These are phyloP conservation scores for Fusarium foetens DNA, from an alignment of 2,329 filamentous ascomycete species.

Conservation along the genomic window DNA sequence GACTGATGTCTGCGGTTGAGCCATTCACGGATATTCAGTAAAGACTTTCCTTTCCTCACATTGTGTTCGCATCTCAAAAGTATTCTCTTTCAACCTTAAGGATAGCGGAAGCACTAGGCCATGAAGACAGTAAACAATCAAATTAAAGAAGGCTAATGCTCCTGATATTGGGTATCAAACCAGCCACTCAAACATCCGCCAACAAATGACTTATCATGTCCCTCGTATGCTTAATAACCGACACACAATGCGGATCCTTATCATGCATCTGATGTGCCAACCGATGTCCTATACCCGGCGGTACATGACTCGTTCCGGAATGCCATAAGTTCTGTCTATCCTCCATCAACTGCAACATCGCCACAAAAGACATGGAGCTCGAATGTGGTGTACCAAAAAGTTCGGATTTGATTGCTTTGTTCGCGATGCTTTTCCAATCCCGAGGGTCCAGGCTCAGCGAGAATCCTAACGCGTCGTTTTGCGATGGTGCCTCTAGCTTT, in stretches of 20 bases:
- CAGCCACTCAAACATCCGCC: slow-evolving; percentile 9
- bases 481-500: neutral
- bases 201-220: slow-evolving; percentile 25
- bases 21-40: neutral
- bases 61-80: too few relatives aligned
- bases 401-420: slow-evolving; percentile 36
- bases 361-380: neutral
- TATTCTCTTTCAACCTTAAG: neutral
- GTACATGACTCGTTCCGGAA: slow-evolving; percentile 24
- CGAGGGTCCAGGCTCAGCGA: slow-evolving; percentile 26
- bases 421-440: slow-evolving; percentile 35
- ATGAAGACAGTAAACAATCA: neutral
- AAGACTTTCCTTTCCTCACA: neutral
- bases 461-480: neutral
- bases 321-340: slow-evolving; percentile 41
- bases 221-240: slow-evolving; percentile 40
- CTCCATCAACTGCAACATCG: slow-evolving; percentile 40
- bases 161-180: slow-evolving; percentile 6
- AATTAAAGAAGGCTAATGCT: neutral
- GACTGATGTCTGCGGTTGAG: neutral
- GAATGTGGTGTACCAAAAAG: slow-evolving; percentile 25
- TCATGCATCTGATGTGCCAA: slow-evolving; percentile 21
- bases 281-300: slow-evolving; percentile 2
- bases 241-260: slow-evolving; percentile 41
- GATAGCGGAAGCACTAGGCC: neutral